Evolutionary conservation across 345 rosid species (phyloP), one percentile per base, ranked within the genome.

Genomic region (Eutrema japonicum): DNA sequence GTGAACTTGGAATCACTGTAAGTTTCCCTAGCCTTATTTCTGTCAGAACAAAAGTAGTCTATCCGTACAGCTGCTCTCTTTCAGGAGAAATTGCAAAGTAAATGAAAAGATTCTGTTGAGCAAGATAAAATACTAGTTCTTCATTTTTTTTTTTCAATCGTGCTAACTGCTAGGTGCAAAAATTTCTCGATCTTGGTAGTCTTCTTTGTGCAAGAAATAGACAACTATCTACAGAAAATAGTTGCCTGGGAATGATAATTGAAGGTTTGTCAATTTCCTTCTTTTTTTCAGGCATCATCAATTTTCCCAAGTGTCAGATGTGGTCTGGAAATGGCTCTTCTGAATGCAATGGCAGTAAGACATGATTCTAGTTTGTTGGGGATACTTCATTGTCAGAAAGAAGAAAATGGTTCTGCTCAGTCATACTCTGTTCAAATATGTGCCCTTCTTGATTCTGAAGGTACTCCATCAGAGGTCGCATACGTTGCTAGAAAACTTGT

Each of bases 271-370:
- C 66, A 38, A 47, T 40, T 32, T 14, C 10, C 10, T 64, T 64
- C 40, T 70, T 77, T 5, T n/a, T 72, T 27, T 60, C 82, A 94
- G 97, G 93, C 82, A 78, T 71, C 75, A 80, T 85, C 95, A 32
- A 78, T 94, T 80, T 88, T 86, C 73, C 93, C 96, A 7, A 94
- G 96, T 85, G 96, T 94, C 68, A 81, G 93, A 83, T 94, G 93
- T 76, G 98, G 98, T 78, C 68, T 94, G 69, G 98, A 94, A 86
- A 89, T 91, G 98, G 97, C 97, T 66, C 79, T 94, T 50, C 86
- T 94, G 60, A 87, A 77, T 78, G 97, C 89, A 35, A 45, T 89
- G 43, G 90, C 94, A 42, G 85, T 52, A 74, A 86, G 82, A 53
- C 80, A 83, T 79, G 83, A 84, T 76, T 82, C 83, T 51, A 81